A percentile compares a stretch with the other conserved stretches of the same genome.
Conservation (phyloP, 2,329 filamentous ascomycete species). For the Triangularia setosa region DNA sequence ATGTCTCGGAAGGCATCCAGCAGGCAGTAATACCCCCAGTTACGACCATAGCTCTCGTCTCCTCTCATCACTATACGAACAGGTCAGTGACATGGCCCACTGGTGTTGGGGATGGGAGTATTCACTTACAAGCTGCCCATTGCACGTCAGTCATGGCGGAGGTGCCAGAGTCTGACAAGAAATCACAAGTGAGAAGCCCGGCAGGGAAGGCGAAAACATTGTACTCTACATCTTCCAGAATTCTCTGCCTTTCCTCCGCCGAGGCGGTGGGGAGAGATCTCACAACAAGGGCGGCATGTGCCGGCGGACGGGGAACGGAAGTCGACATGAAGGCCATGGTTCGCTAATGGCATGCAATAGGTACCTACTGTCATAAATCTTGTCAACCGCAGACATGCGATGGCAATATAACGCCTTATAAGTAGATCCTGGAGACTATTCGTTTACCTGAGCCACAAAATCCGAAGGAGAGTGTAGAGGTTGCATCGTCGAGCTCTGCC, state of each 20-base stretch:
- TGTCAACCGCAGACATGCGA: background rate
- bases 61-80: background rate
- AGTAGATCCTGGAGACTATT: background rate
- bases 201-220: conserved; percentile 6
- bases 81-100: background rate
- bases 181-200: conserved; percentile 3
- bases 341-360: background rate
- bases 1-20: conserved; percentile 4
- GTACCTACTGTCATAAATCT: background rate
- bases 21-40: conserved; percentile 7
- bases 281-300: conserved; percentile 4
- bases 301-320: background rate
- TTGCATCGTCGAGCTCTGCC: background rate
- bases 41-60: conserved; percentile 6
- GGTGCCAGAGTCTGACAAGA: conserved; percentile 3
- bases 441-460: background rate
- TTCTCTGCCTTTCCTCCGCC: conserved; percentile 1
- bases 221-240: conserved; percentile 7
- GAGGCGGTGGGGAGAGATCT: background rate
- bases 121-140: conserved; percentile 4
- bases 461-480: background rate
- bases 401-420: no score
- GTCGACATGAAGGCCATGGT: background rate
- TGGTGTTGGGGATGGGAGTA: background rate
- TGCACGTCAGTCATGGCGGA: background rate